Base-by-base conservation (phyloP, 495 filamentous ascomycete species). In the Clohesyomyces aquaticus region DNA sequence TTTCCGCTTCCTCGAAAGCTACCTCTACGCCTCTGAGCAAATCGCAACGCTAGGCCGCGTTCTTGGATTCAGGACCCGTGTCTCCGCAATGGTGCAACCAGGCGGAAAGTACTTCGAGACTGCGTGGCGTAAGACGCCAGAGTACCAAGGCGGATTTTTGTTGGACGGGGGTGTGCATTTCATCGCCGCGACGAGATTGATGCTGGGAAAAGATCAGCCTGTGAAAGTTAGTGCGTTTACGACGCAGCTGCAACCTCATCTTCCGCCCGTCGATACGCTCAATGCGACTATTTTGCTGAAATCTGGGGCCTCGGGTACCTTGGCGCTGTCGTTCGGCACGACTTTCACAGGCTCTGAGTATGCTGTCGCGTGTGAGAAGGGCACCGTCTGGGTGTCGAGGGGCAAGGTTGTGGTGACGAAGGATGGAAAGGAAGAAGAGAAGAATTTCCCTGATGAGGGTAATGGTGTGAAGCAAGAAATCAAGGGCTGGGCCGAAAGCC, bases 81-180 rank as follows among this genome's bases (percentile, higher is more conserved):
- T 84, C 59, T 76, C 82, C 65, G 78, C 66, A 10, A 77, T 84
- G 68, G 78, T 93, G 19, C 66, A 80, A 74, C 67, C 68, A 11
- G 84, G 82, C 4, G 78, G 75, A 27, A 86, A 85, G 72, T 88
- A 88, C 66, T 82, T 77, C 64, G 59, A 67, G 55, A 95, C 91
- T 1, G 76, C 79, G 50, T 94, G 90, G 90, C 84, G 90, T 19
- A 90, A 88, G 68, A 81, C 61, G 14, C 90, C 90, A 0, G 75
- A 80, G 32, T 83, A 91, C 68, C 88, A 91, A 71, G 90, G 89
- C 23, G 90, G 90, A 19, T 94, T 92, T 68, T 71, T 92, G 19
- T 77, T 93, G 0, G 90, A 93, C 64, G 90, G 86, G 2, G 89
- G 90, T 2, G 84, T 94, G 6, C 90, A 93, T 70, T 84, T 82